Base-by-base conservation (phyloP, 2,329 filamentous ascomycete species). In the Xylariaceae sp. region DNA sequence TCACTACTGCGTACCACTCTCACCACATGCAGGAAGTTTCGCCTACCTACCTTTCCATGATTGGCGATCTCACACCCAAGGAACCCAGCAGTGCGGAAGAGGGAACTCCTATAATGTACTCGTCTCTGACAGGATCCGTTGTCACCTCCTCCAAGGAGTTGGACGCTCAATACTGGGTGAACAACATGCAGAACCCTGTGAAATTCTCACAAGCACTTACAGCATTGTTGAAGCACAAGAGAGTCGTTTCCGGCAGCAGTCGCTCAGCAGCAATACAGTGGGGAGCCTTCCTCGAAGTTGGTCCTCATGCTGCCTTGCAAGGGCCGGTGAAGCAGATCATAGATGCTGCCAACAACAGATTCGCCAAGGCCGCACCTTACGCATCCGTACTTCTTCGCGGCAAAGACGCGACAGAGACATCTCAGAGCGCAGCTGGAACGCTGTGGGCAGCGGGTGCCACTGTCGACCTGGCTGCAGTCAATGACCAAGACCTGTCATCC, bases 261-360 rank as follows among this genome's bases (percentile, higher is more conserved):
- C 14, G 44, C 17, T n/a, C 52, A 47, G 12, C 58, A 44, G 39
- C 51, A 48, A 14, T 53, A 53, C 32, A 48, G 53, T 17, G 51
- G 63, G 32, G 32, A 35, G 32, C 32, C 22, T 35, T 47, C 15
- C 10, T 64, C 11, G 62, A 64, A 42, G 11, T 63, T 6, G 57
- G 61, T 6, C 59, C 62, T 1, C 61, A 62, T 36, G 49, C 57
- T 2, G 47, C 57, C 2, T 56, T 64, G 1, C 52, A 59, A 40
- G 47, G 58, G 6, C 60, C 61, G 12, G 38, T 64, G n/a, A 51
- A 44, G n/a, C 58, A 64, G 46, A 62, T 59, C 17, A 44, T 63
- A 10, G 55, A 59, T 11, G n/a, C 38, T 3, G 45, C 50, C 17
- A 45, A 43, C n/a, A 42, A 48, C 5, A 48, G 17, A n/a, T 31